A percentile compares a stretch with the other conserved stretches of the same genome.
Conservation (phyloP, 345 rosid genomes). For the Lumnitzera racemosa region DNA sequence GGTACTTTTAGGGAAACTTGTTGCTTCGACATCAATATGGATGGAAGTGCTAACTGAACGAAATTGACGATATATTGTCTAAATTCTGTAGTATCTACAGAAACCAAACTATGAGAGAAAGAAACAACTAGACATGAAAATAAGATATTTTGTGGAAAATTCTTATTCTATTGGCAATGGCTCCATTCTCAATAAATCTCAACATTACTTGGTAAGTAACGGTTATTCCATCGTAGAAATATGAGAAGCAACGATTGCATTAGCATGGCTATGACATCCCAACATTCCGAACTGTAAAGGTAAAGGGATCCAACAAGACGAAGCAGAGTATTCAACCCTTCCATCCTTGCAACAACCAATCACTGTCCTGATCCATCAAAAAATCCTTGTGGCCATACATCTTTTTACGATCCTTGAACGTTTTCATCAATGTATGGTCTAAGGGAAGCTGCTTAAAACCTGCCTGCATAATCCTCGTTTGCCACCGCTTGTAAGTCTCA, state of each 20-base stretch:
- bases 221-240: too few species aligned
- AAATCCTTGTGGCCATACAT: constrained; percentile 26
- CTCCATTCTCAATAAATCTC: too few species aligned
- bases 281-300: background rate
- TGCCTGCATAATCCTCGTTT: constrained; percentile 26
- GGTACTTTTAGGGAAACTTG: too few species aligned
- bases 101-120: too few species aligned
- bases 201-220: too few species aligned
- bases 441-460: constrained; percentile 38
- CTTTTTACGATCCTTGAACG: constrained; percentile 11
- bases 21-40: too few species aligned
- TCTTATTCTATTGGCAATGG: too few species aligned
- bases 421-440: constrained; percentile 23
- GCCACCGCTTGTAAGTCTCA: constrained; percentile 52
- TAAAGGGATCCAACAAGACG: constrained; percentile 35
- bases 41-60: too few species aligned
- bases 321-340: constrained; percentile 36
- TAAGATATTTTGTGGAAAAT: too few species aligned
- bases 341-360: constrained; percentile 55
- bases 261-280: background rate
- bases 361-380: constrained; percentile 19
- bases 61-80: too few species aligned
- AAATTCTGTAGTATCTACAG: too few species aligned
- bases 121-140: too few species aligned
- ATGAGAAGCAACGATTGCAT: background rate